A percentile compares a stretch with the other conserved stretches of the same genome.
Conservation (phyloP, 768 basidiomycete genomes). For the Russula lepida region DNA sequence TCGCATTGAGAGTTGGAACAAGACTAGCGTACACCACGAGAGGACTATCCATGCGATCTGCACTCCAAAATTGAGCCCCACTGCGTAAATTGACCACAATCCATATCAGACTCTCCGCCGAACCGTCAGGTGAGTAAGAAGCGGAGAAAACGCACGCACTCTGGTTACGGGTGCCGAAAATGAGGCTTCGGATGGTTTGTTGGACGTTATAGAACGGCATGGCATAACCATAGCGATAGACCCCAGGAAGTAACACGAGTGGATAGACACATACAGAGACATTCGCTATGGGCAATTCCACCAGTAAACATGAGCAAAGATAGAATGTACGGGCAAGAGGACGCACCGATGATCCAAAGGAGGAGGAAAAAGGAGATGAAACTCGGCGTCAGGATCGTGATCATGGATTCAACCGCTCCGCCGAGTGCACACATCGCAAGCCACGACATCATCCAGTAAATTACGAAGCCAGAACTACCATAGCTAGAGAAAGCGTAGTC, state of each 20-base stretch:
- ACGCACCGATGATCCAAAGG: conserved; percentile 53
- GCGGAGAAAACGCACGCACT: conserved; percentile 38
- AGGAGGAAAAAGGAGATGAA: conserved; percentile 56
- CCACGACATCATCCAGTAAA: conserved; percentile 64
- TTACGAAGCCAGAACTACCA: conserved; percentile 44
- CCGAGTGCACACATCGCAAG: conserved; percentile 50
- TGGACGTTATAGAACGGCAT: conserved; percentile 68
- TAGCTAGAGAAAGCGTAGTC: conserved; percentile 29
- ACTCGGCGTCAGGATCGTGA: conserved; percentile 44
- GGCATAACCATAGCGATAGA: conserved; percentile 62
- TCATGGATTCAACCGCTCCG: conserved; percentile 49
- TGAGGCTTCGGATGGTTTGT: conserved; percentile 46
- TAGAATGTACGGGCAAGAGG: not conserved
- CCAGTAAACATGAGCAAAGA: not conserved
- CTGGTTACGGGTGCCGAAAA: conserved; percentile 58
- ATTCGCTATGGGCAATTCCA: conserved; percentile 35
- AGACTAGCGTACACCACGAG: conserved; percentile 44
- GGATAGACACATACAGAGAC: conserved; percentile 52
- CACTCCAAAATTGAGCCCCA: conserved; percentile 55
- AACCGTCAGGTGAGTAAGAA: not conserved
- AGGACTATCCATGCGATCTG: conserved; percentile 47
- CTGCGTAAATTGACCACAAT: conserved; percentile 26
- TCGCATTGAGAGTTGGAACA: conserved; percentile 40
- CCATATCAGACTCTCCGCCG: not conserved
- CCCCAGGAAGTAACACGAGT: conserved; percentile 44